Conservation (phyloP, 495 filamentous ascomycete species). For the Tuber brumale region DNA sequence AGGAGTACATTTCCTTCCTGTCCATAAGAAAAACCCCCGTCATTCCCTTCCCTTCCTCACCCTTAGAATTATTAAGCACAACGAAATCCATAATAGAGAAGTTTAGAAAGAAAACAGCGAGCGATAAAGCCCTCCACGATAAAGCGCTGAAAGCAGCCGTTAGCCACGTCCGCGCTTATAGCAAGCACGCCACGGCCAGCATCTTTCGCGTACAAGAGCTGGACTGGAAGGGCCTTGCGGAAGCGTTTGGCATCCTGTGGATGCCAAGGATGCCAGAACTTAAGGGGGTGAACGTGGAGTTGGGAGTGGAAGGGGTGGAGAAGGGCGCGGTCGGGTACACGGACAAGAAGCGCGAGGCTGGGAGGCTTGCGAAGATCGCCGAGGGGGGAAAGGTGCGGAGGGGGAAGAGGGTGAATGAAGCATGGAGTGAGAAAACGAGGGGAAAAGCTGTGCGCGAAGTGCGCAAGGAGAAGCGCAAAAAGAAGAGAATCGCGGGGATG, state of each 20-base stretch:
- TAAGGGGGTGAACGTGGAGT: constrained; percentile 57
- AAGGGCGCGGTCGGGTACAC: constrained; percentile 62
- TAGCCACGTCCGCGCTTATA: constrained; percentile 82
- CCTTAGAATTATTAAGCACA: constrained; percentile 40
- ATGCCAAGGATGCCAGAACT: constrained; percentile 94
- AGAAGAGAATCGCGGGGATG: constrained; percentile 69
- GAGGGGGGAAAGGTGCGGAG: constrained; percentile 44
- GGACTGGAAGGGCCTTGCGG: constrained; percentile 73
- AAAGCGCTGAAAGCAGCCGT: constrained; percentile 87
- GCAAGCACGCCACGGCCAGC: constrained; percentile 79
- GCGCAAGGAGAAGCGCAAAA: constrained; percentile 67
- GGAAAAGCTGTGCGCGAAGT: constrained; percentile 57
- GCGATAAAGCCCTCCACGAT: constrained; percentile 78
- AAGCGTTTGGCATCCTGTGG: constrained; percentile 74
- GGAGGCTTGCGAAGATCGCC: constrained; percentile 48
- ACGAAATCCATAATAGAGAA: constrained; percentile 51
- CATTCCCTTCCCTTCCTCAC: constrained; percentile 37
- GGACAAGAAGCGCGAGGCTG: constrained; percentile 70
- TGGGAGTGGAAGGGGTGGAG: constrained; percentile 54
- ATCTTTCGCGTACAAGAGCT: constrained; percentile 82
- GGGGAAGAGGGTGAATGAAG: constrained; percentile 50
- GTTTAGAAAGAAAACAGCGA: constrained; percentile 54
- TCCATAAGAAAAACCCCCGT: constrained; percentile 87
- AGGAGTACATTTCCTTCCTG: constrained; percentile 82
- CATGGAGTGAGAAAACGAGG: constrained; percentile 82